Percentiles rank a stretch among this genome's conserved stretches.
Conservation (phyloP, 2,329 filamentous ascomycete species). For the Neonectria neomacrospora region DNA sequence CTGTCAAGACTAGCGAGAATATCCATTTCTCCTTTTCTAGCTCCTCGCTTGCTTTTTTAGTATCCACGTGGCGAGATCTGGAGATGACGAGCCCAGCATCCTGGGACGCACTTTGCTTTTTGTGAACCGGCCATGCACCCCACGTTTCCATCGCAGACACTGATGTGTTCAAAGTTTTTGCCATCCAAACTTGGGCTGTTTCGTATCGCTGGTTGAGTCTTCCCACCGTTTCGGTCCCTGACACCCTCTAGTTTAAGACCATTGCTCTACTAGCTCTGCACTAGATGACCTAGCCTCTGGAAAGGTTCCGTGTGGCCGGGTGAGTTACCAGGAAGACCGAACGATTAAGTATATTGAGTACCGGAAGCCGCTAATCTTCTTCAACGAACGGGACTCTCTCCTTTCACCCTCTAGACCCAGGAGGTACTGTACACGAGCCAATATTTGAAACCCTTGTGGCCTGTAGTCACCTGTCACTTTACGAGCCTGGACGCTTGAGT, state of each 20-base stretch:
- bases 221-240: not conserved
- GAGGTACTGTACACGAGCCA: no score
- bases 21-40: not conserved
- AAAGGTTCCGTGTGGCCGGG: slow-evolving; percentile 1
- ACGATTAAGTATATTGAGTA: no score
- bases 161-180: not conserved
- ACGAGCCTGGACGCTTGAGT: not conserved
- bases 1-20: not conserved
- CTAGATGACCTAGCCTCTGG: not conserved
- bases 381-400: no score
- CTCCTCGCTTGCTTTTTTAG: slow-evolving; percentile 9
- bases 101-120: slow-evolving; percentile 10
- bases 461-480: no score
- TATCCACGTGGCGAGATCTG: slow-evolving; percentile 1
- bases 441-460: no score
- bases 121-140: slow-evolving; percentile 7
- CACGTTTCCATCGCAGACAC: not conserved
- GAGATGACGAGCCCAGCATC: not conserved
- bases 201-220: not conserved
- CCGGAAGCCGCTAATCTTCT: no score
- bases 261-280: not conserved
- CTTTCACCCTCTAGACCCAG: no score
- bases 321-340: not conserved
- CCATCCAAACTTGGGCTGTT: not conserved
- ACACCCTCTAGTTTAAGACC: not conserved